A percentile compares a stretch with the other conserved stretches of the same genome.
Conservation (phyloP, 1,284 basidiomycete genomes). For the Sparassis latifolia region DNA sequence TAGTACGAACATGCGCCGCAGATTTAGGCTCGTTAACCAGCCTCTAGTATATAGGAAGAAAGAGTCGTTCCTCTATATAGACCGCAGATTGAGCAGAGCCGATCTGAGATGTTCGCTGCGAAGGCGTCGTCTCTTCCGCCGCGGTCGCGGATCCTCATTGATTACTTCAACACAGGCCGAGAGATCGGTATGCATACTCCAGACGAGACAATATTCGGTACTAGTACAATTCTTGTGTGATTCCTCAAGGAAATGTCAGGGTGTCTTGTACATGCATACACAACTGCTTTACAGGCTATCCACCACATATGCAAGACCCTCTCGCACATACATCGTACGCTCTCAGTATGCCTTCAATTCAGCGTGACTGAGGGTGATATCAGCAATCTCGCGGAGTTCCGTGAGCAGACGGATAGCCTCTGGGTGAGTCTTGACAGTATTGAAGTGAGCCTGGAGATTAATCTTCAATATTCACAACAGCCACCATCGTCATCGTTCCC, state of each 20-base stretch:
- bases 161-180: no score
- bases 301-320: no score
- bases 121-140: no score
- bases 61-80: neutral
- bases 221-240: no score
- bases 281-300: no score
- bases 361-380: conserved; percentile 4
- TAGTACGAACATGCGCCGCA: conserved; percentile 9
- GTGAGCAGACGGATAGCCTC: conserved; percentile 3
- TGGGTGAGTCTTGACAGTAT: conserved; percentile 9
- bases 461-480: neutral
- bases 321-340: no score
- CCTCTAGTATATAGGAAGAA: no score
- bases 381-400: conserved; percentile 8
- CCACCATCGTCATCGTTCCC: no score
- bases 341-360: neutral
- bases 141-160: neutral
- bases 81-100: neutral
- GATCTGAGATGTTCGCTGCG: neutral
- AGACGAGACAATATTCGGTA: no score
- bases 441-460: conserved; percentile 10
- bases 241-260: no score
- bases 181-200: no score
- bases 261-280: no score
- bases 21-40: neutral